These are phyloP conservation scores for Pezicula carpinea DNA, from an alignment of 2,329 filamentous ascomycete genomes.

Conservation along the genomic window DNA sequence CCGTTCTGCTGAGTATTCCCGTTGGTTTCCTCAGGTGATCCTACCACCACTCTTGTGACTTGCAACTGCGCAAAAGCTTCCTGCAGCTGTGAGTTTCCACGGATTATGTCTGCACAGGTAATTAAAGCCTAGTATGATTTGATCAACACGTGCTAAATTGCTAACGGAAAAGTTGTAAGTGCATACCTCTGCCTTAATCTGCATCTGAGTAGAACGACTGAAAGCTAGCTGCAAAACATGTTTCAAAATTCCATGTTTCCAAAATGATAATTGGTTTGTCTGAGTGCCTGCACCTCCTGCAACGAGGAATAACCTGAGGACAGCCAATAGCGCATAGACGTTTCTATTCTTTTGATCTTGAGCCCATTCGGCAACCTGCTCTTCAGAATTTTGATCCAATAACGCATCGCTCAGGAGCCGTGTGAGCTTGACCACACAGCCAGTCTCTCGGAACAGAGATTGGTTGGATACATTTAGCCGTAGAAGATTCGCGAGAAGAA, in stretches of 20 bases:
- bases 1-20: slow-evolving; percentile 43
- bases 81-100: slow-evolving; percentile 73
- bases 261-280: slow-evolving; percentile 82
- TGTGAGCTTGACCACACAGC: slow-evolving; percentile 69
- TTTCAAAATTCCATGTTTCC: slow-evolving; percentile 74
- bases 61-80: slow-evolving; percentile 86
- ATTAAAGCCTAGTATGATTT: slow-evolving; percentile 58
- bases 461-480: slow-evolving; percentile 88
- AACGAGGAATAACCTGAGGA: slow-evolving; percentile 81
- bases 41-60: slow-evolving; percentile 57
- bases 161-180: not conserved
- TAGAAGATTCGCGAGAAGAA: slow-evolving; percentile 83
- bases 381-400: slow-evolving; percentile 47
- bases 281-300: slow-evolving; percentile 74
- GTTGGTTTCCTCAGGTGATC: slow-evolving; percentile 28
- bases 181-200: slow-evolving; percentile 74
- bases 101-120: slow-evolving; percentile 84
- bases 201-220: slow-evolving; percentile 62
- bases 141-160: slow-evolving; percentile 10
- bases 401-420: slow-evolving; percentile 61
- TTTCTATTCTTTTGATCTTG: slow-evolving; percentile 81
- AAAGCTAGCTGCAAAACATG: slow-evolving; percentile 82
- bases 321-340: slow-evolving; percentile 80
- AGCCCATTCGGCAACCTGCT: slow-evolving; percentile 67
- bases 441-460: slow-evolving; percentile 86